Percentiles rank a stretch among this genome's conserved stretches.
These are phyloP conservation scores for Leccinum boreale DNA, from an alignment of 768 basidiomycete genomes.

Conservation along the genomic window DNA sequence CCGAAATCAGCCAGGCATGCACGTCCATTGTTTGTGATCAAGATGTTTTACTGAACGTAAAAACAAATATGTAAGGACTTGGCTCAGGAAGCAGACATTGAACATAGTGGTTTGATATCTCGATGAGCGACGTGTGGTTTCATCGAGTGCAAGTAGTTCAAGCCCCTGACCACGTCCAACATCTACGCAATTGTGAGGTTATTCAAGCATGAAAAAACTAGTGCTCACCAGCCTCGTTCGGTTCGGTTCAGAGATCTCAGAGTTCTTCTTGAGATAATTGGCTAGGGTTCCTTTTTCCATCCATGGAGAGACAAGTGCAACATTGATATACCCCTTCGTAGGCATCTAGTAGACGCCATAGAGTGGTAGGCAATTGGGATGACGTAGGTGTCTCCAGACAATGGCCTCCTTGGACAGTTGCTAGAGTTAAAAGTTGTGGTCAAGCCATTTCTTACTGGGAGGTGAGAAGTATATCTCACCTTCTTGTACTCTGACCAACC, in stretches of 20 bases:
- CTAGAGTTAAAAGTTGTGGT: constrained; percentile 4
- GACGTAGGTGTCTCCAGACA: constrained; percentile 33
- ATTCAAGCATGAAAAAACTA: background rate
- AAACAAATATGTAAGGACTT: constrained; percentile 4
- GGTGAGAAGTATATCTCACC: constrained; percentile 7
- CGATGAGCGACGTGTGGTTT: constrained; percentile 34
- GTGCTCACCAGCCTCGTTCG: constrained; percentile 32
- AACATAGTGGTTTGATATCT: constrained; percentile 29
- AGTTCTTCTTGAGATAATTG: constrained; percentile 27
- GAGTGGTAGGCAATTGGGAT: constrained; percentile 36
- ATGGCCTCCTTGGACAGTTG: constrained; percentile 30
- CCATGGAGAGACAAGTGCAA: constrained; percentile 39
- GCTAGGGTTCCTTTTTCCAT: constrained; percentile 34
- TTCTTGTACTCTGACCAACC: constrained; percentile 8
- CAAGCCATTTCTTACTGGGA: background rate
- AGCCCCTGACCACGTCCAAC: constrained; percentile 39
- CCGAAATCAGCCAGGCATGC: constrained; percentile 55
- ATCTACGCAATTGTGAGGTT: constrained; percentile 27
- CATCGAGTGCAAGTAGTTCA: constrained; percentile 42
- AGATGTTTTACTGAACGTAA: constrained; percentile 43
- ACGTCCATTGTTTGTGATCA: constrained; percentile 38
- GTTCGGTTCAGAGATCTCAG: constrained; percentile 10
- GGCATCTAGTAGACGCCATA: constrained; percentile 29
- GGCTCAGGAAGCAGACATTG: background rate
- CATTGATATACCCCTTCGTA: constrained; percentile 10